Percentiles rank a stretch among this genome's conserved stretches.
These are phyloP conservation scores for Astrephomene gubernaculifera DNA, from an alignment of 139 green algal genomes.

Conservation along the genomic window DNA sequence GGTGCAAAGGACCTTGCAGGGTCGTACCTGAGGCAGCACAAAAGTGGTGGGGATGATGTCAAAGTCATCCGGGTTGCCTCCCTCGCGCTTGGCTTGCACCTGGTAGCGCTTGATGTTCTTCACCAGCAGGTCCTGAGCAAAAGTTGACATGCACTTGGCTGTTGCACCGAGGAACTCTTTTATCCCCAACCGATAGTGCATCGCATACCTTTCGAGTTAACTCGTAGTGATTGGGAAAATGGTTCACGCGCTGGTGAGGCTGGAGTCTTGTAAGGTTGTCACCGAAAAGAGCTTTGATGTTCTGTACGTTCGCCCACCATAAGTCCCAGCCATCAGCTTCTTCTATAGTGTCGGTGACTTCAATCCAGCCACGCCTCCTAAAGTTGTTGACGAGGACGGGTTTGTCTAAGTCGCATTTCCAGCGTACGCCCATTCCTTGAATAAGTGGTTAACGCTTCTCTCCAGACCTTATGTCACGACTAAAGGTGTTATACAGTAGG, in stretches of 20 bases:
- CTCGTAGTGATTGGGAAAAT: constrained; percentile 89
- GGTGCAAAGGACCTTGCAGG: neutral
- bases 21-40: constrained; percentile 68
- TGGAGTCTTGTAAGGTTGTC: constrained; percentile 55
- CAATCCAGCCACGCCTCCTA: constrained; percentile 55
- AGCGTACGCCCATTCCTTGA: constrained; percentile 44
- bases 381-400: constrained; percentile 74
- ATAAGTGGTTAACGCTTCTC: too few relatives aligned
- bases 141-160: too few relatives aligned
- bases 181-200: too few relatives aligned
- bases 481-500: neutral
- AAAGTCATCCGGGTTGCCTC: constrained; percentile 32
- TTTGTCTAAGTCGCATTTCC: constrained; percentile 77
- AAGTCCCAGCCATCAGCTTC: constrained; percentile 73
- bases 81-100: constrained; percentile 67
- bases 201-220: constrained; percentile 88
- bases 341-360: constrained; percentile 9
- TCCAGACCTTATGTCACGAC: neutral
- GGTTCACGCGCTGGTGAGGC: constrained; percentile 83
- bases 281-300: constrained; percentile 67
- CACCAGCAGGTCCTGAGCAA: constrained; percentile 78
- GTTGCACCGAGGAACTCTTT: too few relatives aligned
- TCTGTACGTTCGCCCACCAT: constrained; percentile 78
- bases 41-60: constrained; percentile 79
- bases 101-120: constrained; percentile 89